Evolutionary conservation across 495 filamentous ascomycete species (phyloP).

Genomic region (Saxophila tyrrhenica): DNA sequence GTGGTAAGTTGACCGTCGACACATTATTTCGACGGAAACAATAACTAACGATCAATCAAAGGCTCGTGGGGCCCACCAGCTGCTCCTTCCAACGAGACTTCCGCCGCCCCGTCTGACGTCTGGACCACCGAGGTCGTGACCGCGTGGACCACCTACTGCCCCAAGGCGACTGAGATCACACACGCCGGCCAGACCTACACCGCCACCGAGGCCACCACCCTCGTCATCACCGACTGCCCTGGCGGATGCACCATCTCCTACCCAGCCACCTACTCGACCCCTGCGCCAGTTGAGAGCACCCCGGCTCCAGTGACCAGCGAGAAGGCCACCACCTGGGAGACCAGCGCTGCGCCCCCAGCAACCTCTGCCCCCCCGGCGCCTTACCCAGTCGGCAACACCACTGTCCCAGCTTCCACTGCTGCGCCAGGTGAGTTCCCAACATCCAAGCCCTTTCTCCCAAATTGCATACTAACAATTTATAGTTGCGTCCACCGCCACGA

Average conservation of each 20-base stretch:
- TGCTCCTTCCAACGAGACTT: neutral
- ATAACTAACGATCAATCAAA: neutral
- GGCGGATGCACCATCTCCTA: constrained; percentile 57
- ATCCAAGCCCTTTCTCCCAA: neutral
- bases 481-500: neutral
- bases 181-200: constrained; percentile 64
- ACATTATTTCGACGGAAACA: neutral
- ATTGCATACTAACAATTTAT: neutral
- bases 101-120: constrained; percentile 20
- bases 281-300: neutral
- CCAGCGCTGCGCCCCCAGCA: neutral
- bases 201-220: constrained; percentile 65
- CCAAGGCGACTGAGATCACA: constrained; percentile 57
- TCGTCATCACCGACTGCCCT: constrained; percentile 68
- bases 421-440: neutral
- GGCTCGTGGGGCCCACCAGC: neutral
- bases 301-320: neutral
- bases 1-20: neutral
- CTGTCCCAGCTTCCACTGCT: neutral
- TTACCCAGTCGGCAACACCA: neutral
- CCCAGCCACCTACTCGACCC: constrained; percentile 39
- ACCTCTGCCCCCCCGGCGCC: neutral
- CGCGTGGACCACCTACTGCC: constrained; percentile 76
- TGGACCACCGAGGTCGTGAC: constrained; percentile 70
- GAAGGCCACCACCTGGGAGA: neutral